phyloP scores from a whole-genome alignment of 148 eudicot genomes.

The Dysphania ambrosioides region DNA sequence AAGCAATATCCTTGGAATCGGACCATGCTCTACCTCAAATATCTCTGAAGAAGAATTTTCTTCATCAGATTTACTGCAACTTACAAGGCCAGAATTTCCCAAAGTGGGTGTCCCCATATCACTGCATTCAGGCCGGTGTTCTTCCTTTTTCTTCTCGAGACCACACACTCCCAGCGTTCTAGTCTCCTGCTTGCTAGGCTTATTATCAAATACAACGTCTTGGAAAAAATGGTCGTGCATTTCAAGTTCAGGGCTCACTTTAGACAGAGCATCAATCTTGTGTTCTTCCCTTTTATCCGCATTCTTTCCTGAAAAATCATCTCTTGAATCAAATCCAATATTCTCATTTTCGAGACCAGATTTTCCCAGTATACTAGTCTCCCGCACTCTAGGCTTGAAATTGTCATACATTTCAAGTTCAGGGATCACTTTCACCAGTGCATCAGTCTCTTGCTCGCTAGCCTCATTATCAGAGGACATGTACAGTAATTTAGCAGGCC shows the following conservation, averaged over 20 bases:
- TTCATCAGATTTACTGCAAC: conserved; percentile 22
- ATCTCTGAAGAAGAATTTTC: conserved; percentile 24
- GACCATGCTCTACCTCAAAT: conserved; percentile 47
- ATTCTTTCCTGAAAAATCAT: conserved; percentile 25
- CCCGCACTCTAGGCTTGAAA: conserved; percentile 6
- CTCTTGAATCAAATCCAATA: conserved; percentile 19
- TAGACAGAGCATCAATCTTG: neutral
- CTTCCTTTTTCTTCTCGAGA: conserved; percentile 1
- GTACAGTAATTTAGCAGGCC: conserved; percentile 57
- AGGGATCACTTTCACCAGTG: neutral
- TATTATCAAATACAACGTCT: too few relatives aligned
- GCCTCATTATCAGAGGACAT: conserved; percentile 35
- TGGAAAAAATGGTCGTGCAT: neutral
- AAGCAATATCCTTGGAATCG: conserved; percentile 60
- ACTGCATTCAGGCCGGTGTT: conserved; percentile 16
- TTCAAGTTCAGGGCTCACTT: neutral
- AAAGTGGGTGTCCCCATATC: conserved; percentile 1
- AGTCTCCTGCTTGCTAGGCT: neutral
- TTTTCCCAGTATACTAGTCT: conserved; percentile 7
- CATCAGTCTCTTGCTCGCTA: conserved; percentile 21
- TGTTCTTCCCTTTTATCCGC: conserved; percentile 14
- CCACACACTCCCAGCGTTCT: neutral
- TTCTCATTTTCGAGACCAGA: conserved; percentile 22
- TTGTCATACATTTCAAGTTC: conserved; percentile 18
- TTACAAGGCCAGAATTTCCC: conserved; percentile 21